Evolutionary conservation across 495 filamentous ascomycete species (phyloP).

Genomic region (Evansstolkia leycettana): DNA sequence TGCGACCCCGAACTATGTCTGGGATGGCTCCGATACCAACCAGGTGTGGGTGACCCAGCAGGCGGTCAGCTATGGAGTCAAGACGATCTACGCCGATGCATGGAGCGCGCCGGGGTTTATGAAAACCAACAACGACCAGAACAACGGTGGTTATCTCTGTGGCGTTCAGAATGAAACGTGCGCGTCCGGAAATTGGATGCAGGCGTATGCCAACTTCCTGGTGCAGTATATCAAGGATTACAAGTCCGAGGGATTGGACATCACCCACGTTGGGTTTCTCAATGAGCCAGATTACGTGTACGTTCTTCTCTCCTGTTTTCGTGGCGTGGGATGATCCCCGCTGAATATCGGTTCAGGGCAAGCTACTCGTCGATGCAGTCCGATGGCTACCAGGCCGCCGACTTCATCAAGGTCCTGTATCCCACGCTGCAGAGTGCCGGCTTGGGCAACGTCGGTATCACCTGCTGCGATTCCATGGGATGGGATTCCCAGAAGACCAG

Average conservation of each 20-base stretch:
- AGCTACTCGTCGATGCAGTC: conserved; percentile 8
- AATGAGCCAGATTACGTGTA: conserved; percentile 42
- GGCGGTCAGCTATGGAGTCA: conserved; percentile 29
- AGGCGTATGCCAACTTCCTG: conserved; percentile 43
- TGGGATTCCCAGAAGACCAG: conserved; percentile 33
- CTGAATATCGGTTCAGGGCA: too few relatives aligned
- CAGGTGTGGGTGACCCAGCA: conserved; percentile 40
- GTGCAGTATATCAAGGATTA: conserved; percentile 42
- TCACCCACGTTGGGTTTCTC: conserved; percentile 41
- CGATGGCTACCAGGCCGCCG: conserved; percentile 33
- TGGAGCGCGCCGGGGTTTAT: conserved; percentile 46
- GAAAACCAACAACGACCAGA: conserved; percentile 37
- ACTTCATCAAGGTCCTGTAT: conserved; percentile 34
- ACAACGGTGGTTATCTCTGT: conserved; percentile 35
- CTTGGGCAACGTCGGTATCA: conserved; percentile 25
- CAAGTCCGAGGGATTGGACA: conserved; percentile 28
- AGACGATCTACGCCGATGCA: conserved; percentile 40
- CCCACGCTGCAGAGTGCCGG: conserved; percentile 22
- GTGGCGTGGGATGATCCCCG: too few relatives aligned
- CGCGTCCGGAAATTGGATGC: conserved; percentile 38
- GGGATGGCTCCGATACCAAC: conserved; percentile 32
- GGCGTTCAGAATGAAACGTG: conserved; percentile 33
- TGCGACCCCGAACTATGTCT: conserved; percentile 28
- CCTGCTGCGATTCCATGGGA: conserved; percentile 41
- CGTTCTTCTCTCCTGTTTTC: too few relatives aligned